Base-by-base conservation (phyloP, 257 asterid genomes). In the Petunia secreta region DNA sequence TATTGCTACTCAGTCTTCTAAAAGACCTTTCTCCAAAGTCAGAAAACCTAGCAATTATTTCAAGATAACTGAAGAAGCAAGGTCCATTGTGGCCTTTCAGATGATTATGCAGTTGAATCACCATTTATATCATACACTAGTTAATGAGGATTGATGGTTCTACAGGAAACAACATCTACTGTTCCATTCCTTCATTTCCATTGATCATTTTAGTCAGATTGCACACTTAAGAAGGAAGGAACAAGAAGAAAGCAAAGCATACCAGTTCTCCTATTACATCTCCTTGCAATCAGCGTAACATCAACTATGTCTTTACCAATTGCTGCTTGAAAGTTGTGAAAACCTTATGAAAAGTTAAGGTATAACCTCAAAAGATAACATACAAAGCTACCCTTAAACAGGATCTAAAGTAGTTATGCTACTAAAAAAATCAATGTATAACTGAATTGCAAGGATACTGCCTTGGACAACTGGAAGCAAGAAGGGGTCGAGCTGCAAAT, bases 381-480 rank as follows among this genome's bases (percentile, higher is more conserved):
- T 40, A 64, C 54, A 50, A 52, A 36, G 37, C 63, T 46, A 48
- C 53, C 75, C 54, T 55, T 50, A 57, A 78, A 37, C 2, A 79
- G 54, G 59, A 44, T 48, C 25, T 46, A 11, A 63, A 46, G 15
- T 69, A 46, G 34, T 38, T 55, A 60, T 38, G 50, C 48, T 36
- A 39, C 63, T 62, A 38, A 63, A 59, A 79, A 57, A 79, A 1
- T 43, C 67, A 16, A 50, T 44, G 73, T 48, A 63, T 9, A 77
- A 66, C 50, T 60, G 76, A 81, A 75, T 84, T 85, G 80, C 40
- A 83, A 92, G 99, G 99, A 96, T 96, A 96, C 87, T 96, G 81
- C 99, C 99, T 90, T 96, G 99, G 90, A 96, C 83, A 57, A 96
- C 85, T 50, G 98, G 99, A 79, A 96, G 97, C 88, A 96, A 82